Base-by-base conservation (phyloP, 2,329 filamentous ascomycete genomes). In the Penicillium brasilianum region DNA sequence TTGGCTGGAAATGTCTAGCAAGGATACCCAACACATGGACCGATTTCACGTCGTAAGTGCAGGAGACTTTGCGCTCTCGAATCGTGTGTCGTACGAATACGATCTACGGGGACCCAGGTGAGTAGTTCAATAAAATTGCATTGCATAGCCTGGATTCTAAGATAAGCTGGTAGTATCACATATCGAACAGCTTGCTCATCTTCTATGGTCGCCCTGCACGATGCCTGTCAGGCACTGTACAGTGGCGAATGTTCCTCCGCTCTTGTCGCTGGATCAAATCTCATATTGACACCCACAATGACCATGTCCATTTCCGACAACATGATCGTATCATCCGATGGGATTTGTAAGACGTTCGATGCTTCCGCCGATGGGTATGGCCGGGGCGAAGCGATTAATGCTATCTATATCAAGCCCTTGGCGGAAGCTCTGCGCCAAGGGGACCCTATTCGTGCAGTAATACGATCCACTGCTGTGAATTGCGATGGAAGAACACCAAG, bases 301-400 rank as follows among this genome's bases (percentile, higher is more conserved):
- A 71, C 55, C 1, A 59, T 53, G 11, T 58, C 58, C 4, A 66
- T 71, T 53, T 60, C 65, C 0, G 60, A 66, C 4, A 64, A 61
- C 22, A 55, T 57, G 30, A 66, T 83, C 36, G 60, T 83, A 0
- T 81, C 76, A 11, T 72, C 75, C 0, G 77, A 73, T 13, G 83
- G 83, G 0, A 68, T 75, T 9, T 85, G 82, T 58, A 81, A 80
- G 44, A 74, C 80, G 2, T 83, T 82, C 55, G 80, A 82, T 54
- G 74, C 74, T 4, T 57, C 69, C 2, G 83, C 82, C 0, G 79
- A 84, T 67, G 83, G 83, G 0, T 85, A 84, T 64, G 83, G 79
- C 44, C 77, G 83, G 13, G 81, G 74, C 0, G 83, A 85, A 56
- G 83, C 76, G 4, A 73, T 78, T n/a, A 82, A 74, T 0, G 71